Evolutionary conservation across 176 grass and related monocot genomes (phyloP).

Genomic region (Raddia guianensis): DNA sequence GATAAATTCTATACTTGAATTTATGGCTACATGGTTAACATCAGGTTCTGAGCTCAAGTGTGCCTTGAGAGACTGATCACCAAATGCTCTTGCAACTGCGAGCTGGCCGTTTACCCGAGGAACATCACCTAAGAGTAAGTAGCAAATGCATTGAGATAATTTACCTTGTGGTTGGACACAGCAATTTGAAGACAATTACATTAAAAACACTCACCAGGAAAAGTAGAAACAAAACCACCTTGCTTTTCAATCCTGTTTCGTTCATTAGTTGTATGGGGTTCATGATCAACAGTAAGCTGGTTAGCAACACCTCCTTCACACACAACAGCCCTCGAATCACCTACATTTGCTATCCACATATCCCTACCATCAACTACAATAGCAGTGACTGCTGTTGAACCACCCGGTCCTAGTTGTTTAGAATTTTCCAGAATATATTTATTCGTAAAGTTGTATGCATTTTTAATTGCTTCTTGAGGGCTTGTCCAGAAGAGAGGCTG

Average conservation of each 20-base stretch:
- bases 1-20: constrained; percentile 66
- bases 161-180: neutral
- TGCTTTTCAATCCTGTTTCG: constrained; percentile 79
- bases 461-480: constrained; percentile 66
- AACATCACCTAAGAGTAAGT: constrained; percentile 71
- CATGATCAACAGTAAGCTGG: constrained; percentile 84
- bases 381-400: constrained; percentile 89
- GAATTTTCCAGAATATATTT: constrained; percentile 82
- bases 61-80: constrained; percentile 80
- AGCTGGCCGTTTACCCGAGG: constrained; percentile 92
- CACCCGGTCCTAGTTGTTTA: constrained; percentile 66
- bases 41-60: constrained; percentile 92
- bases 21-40: constrained; percentile 66
- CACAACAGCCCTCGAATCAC: constrained; percentile 82
- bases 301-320: constrained; percentile 72
- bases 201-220: constrained; percentile 63
- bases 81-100: constrained; percentile 90
- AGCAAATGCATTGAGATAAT: constrained; percentile 19
- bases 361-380: constrained; percentile 87
- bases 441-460: constrained; percentile 76
- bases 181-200: constrained; percentile 17
- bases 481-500: constrained; percentile 73
- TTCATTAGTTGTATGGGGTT: constrained; percentile 61
- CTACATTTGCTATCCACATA: constrained; percentile 89
- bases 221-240: constrained; percentile 83